Conservation (phyloP, 179 eudicot genomes). For the Gypsophila paniculata region DNA sequence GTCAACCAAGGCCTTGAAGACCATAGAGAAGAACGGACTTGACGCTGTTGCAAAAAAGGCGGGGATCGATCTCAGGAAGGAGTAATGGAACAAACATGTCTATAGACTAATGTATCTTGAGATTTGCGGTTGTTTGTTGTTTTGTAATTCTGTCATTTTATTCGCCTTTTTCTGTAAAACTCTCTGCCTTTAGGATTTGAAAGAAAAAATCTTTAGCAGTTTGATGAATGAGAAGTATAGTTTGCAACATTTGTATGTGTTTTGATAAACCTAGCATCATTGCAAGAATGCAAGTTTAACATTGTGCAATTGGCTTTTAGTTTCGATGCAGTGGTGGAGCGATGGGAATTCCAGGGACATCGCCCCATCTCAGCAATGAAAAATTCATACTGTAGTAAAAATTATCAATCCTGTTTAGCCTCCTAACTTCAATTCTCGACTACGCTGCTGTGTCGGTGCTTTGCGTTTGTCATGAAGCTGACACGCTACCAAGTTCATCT, state of each 20-base stretch:
- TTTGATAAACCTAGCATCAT: neutral
- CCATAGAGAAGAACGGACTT: slow-evolving; percentile 90
- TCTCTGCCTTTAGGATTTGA: slow-evolving; percentile 16
- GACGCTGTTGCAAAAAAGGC: slow-evolving; percentile 95
- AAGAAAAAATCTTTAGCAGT: slow-evolving; percentile 7
- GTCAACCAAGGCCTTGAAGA: slow-evolving; percentile 86
- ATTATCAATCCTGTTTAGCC: no score
- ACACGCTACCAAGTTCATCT: no score
- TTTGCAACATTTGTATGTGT: neutral
- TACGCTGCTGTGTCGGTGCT: no score
- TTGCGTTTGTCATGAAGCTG: no score
- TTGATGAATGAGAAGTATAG: slow-evolving; percentile 4
- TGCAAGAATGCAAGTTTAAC: no score
- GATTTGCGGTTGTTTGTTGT: neutral
- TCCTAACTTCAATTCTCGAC: no score
- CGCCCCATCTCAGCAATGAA: no score
- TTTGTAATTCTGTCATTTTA: slow-evolving; percentile 17
- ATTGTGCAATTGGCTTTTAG: no score
- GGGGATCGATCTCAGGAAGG: slow-evolving; percentile 82
- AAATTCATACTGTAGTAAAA: no score
- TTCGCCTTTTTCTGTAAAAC: slow-evolving; percentile 3
- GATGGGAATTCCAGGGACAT: no score
- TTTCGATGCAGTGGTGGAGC: neutral
- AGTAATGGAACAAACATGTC: slow-evolving; percentile 24
- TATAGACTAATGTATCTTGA: slow-evolving; percentile 12